Conservation (phyloP, 2,329 filamentous ascomycete genomes). For the Didymella lethalis region DNA sequence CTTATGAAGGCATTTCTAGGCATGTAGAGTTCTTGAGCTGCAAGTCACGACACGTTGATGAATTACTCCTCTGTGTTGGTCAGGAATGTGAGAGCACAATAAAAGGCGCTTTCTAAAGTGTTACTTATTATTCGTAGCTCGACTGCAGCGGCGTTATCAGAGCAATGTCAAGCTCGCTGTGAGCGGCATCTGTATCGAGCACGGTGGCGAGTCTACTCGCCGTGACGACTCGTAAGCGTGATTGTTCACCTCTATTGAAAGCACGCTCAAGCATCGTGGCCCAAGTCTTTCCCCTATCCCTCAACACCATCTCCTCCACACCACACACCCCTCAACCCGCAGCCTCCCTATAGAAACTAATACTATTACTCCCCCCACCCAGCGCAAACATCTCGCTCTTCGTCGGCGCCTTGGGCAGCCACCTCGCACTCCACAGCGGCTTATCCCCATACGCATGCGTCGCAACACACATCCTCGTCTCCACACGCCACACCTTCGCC, state of each 20-base stretch:
- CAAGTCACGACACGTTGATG: neutral
- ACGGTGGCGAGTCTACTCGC: no score
- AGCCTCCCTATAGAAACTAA: constrained; percentile 52
- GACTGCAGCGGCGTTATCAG: no score
- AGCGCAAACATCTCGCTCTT: constrained; percentile 54
- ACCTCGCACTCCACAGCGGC: constrained; percentile 50
- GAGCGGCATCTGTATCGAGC: no score
- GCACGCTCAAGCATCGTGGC: no score
- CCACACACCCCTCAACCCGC: constrained; percentile 40
- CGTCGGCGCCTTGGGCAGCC: constrained; percentile 47
- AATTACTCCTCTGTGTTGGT: neutral
- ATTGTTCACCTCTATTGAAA: no score
- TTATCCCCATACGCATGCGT: constrained; percentile 86
- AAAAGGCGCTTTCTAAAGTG: no score
- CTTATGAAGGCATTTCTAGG: constrained; percentile 15
- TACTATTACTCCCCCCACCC: constrained; percentile 47
- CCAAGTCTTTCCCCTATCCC: no score
- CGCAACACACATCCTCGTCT: constrained; percentile 82
- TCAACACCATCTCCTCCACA: no score
- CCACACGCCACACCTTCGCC: constrained; percentile 94
- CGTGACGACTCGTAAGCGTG: no score
- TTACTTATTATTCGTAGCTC: no score
- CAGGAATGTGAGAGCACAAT: no score
- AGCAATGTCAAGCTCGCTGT: no score
- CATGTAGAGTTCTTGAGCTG: neutral